Percentiles rank a stretch among this genome's conserved stretches.
These are phyloP conservation scores for Melampsora americana DNA, from an alignment of 1,284 basidiomycete species.

Conservation along the genomic window DNA sequence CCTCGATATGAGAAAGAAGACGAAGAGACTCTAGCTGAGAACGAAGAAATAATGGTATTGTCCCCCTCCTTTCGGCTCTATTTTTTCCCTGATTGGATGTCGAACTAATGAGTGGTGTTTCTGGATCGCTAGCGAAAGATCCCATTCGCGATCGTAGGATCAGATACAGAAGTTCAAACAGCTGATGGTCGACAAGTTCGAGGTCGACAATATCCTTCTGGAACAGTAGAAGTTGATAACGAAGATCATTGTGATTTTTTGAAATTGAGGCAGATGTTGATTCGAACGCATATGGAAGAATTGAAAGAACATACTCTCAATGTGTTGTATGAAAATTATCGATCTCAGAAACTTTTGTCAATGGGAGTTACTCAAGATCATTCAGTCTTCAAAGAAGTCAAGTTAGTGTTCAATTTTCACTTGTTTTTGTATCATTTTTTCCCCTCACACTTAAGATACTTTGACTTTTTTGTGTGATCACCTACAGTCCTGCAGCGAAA, in stretches of 20 bases:
- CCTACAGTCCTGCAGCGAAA: conserved; percentile 77
- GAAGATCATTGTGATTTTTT: conserved; percentile 98
- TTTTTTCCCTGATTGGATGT: background rate
- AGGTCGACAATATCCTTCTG: conserved; percentile 92
- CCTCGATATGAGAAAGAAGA: conserved; percentile 94
- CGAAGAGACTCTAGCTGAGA: conserved; percentile 90
- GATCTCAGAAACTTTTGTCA: conserved; percentile 84
- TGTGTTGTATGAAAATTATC: conserved; percentile 90
- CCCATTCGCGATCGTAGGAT: conserved; percentile 93
- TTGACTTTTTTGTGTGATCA: conserved; percentile 10
- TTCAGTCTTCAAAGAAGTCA: conserved; percentile 95
- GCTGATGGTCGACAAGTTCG: conserved; percentile 83
- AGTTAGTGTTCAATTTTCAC: conserved; percentile 62
- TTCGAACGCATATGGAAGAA: conserved; percentile 97
- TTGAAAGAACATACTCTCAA: conserved; percentile 90
- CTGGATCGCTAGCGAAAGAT: conserved; percentile 69
- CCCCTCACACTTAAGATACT: conserved; percentile 45
- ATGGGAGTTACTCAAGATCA: conserved; percentile 97
- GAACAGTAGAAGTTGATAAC: conserved; percentile 95
- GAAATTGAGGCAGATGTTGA: conserved; percentile 95
- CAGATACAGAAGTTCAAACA: conserved; percentile 72
- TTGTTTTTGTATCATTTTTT: background rate
- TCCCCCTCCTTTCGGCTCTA: background rate
- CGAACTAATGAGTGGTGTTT: conserved; percentile 47
- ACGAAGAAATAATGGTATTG: conserved; percentile 77